Evolutionary conservation across 192 early-diverging fungal genomes (phyloP), one percentile per base, ranked within the genome.

Genomic region (Umbelopsis vinacea): DNA sequence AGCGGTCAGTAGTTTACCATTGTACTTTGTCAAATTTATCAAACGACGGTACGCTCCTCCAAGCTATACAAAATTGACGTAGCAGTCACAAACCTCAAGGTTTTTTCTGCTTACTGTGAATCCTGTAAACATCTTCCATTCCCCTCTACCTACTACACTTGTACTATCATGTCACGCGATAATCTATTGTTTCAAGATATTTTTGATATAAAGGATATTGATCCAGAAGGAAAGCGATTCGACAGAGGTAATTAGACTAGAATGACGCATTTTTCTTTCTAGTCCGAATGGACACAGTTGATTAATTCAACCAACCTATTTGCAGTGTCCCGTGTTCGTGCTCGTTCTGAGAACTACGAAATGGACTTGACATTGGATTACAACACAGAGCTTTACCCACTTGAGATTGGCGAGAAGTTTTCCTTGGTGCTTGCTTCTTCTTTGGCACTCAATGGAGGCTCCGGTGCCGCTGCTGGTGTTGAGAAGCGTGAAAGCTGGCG

Each of bases 351-450:
- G 74, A 91, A 91, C 69, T 89, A 91, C 77, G 95, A 97, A 80
- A 92, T 95, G 87, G 93, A 93, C 52, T 75, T 99, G 68, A 91
- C 90, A 19, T 86, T 99, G 43, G 98, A 99, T 79, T 89, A 96
- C 82, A 99, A 99, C 84, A 91, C 88, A 38, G 97, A 99, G 76
- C 88, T 99, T 19, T 99, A 95, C 79, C 92, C 94, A 26, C 70
- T 99, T 17, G 85, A 92, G 24, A 87, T 90, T 33, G 90, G 89
- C 45, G 96, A 98, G 57, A 93, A 93, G 78, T 89, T 97, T 73
- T 89, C 91, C 19, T 79, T 99, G 14, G 83, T 89, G 23, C 83
- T 99, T 4, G 92, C 95, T 9, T 85, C 88, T 14, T 91, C 95
- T n/a, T 83, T 98, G 6, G 80, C 88, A 1, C 74, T 92, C 19